Percentiles rank a stretch among this genome's conserved stretches.
These are phyloP conservation scores for Fusarium musae DNA, from an alignment of 2,329 filamentous ascomycete species.

Conservation along the genomic window DNA sequence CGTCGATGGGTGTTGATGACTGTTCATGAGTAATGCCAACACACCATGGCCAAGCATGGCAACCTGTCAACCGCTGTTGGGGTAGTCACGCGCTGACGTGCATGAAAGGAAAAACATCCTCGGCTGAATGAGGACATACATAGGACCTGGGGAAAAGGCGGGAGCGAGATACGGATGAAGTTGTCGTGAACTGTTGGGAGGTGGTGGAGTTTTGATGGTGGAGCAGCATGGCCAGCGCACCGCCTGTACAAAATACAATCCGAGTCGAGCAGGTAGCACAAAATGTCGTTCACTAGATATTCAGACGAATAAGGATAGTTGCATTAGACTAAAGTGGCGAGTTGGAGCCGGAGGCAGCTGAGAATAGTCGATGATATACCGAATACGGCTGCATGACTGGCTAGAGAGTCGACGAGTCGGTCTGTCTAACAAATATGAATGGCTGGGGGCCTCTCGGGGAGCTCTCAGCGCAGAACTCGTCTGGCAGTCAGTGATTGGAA, in stretches of 20 bases:
- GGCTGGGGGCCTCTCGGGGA: constrained; percentile 26
- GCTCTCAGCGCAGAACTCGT: constrained; percentile 19
- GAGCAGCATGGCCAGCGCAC: constrained; percentile 42
- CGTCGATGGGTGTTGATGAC: background rate
- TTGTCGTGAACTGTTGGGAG: constrained; percentile 42
- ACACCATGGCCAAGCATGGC: constrained; percentile 9
- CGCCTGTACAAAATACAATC: constrained; percentile 28
- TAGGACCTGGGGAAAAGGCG: constrained; percentile 31
- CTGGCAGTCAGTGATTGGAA: constrained; percentile 43
- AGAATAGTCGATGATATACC: constrained; percentile 17
- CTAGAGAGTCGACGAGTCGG: constrained; percentile 24
- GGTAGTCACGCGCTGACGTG: constrained; percentile 40
- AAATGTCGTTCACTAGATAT: constrained; percentile 9
- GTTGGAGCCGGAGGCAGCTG: constrained; percentile 23
- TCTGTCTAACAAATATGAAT: constrained; percentile 37
- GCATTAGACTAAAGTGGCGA: constrained; percentile 24
- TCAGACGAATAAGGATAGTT: constrained; percentile 16
- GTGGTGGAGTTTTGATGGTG: constrained; percentile 35
- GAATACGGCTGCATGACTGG: constrained; percentile 33
- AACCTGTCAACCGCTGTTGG: constrained; percentile 21
- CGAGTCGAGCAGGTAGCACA: constrained; percentile 24
- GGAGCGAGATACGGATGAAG: constrained; percentile 19
- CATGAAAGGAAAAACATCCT: constrained; percentile 35
- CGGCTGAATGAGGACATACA: constrained; percentile 28
- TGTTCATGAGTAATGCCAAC: constrained; percentile 5